phyloP scores from a whole-genome alignment of 2,329 filamentous ascomycete genomes.

The Ophiostoma ulmi region DNA sequence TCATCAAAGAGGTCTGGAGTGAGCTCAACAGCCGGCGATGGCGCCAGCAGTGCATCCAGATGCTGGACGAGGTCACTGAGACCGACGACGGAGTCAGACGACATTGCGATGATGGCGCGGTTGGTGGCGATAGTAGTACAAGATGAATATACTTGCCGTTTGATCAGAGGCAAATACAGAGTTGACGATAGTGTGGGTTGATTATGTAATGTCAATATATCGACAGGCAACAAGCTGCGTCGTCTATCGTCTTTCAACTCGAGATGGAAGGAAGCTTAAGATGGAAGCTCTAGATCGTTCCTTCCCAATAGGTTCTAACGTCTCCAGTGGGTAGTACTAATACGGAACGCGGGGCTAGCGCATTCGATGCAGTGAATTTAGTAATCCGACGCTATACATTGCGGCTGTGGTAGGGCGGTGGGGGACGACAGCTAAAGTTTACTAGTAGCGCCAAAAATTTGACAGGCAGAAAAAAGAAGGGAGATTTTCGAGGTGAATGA shows the following conservation, averaged over 20 bases:
- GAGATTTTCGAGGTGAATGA: neutral
- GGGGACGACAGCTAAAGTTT: constrained; percentile 13
- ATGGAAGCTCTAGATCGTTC: neutral
- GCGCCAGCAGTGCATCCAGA: constrained; percentile 46
- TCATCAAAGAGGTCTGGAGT: constrained; percentile 52
- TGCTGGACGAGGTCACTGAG: constrained; percentile 52
- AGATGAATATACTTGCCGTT: neutral
- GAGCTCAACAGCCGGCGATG: constrained; percentile 33
- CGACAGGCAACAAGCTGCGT: neutral
- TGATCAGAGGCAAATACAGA: neutral
- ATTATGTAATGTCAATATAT: neutral
- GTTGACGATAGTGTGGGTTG: neutral
- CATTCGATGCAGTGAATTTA: neutral
- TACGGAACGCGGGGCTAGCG: constrained; percentile 22
- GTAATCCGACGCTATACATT: neutral
- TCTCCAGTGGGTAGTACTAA: neutral
- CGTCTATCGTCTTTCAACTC: neutral
- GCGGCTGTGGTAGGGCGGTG: constrained; percentile 17
- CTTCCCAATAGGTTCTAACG: neutral
- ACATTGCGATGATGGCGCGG: constrained; percentile 23
- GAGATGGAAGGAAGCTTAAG: neutral
- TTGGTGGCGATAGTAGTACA: constrained; percentile 29
- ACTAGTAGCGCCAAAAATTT: constrained; percentile 14
- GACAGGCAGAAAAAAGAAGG: constrained; percentile 22
- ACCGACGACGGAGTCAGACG: constrained; percentile 44